A percentile compares a stretch with the other conserved stretches of the same genome.
phyloP scores from a whole-genome alignment of 2,329 filamentous ascomycete genomes.

The Ceratocystis eucalypticola region DNA sequence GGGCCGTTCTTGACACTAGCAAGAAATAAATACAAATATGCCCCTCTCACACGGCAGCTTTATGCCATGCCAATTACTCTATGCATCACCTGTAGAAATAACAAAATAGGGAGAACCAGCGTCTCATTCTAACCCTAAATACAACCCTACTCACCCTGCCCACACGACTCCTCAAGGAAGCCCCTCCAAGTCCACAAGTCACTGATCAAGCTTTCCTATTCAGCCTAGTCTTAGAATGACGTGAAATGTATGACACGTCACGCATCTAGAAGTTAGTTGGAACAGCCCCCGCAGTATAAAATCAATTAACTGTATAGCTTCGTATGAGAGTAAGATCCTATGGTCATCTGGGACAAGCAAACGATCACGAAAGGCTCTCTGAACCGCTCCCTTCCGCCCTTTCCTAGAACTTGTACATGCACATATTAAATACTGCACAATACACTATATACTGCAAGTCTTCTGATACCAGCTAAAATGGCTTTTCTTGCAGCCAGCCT shows the following conservation, averaged over 20 bases:
- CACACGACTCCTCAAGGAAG: too few species aligned
- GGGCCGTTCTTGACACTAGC: too few species aligned
- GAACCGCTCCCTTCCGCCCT: too few species aligned
- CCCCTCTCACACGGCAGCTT: too few species aligned
- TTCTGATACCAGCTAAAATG: conserved; percentile 14
- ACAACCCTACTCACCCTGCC: not conserved
- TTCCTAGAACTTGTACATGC: too few species aligned
- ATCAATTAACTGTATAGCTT: too few species aligned
- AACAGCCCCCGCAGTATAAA: not conserved
- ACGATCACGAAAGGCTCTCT: not conserved
- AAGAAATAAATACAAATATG: too few species aligned
- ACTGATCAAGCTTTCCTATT: not conserved
- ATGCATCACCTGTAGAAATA: not conserved
- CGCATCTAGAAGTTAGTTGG: not conserved
- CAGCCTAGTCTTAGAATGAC: not conserved
- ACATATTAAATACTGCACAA: too few species aligned
- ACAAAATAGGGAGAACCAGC: too few species aligned
- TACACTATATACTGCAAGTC: not conserved
- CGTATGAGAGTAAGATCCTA: not conserved
- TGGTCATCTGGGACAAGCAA: not conserved
- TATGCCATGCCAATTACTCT: too few species aligned
- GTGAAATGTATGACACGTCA: not conserved
- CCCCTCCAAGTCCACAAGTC: not conserved
- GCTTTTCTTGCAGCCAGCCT: conserved; percentile 20
- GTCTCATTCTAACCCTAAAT: not conserved